Base-by-base conservation (phyloP, 2,329 filamentous ascomycete genomes). In the Colletotrichum sojae region DNA sequence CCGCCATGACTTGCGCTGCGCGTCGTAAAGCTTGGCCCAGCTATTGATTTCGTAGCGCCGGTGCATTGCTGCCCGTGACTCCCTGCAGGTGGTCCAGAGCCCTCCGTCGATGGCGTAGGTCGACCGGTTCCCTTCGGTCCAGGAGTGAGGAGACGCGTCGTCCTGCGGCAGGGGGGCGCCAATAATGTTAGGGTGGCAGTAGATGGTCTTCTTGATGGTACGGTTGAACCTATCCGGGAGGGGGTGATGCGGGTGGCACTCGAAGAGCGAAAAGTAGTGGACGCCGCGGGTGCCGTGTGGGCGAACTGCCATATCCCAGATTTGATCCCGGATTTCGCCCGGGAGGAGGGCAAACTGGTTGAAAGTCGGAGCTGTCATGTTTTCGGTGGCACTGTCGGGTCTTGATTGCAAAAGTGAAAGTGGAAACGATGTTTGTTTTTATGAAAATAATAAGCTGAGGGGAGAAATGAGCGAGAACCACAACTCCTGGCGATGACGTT, bases 11-110 rank as follows among this genome's bases (percentile, higher is more conserved):
- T 43, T n/a, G 16, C 13, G 40, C 25, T n/a, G 2, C 5, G 3
- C 5, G 22, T 16, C 22, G 40, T 46, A 16, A 22, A 62, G 1
- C 13, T 1, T 6, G 2, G 15, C 0, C 51, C 60, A 39, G 22
- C 4, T 5, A 12, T 13, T 31, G 2, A 27, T 25, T 4, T 12
- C 18, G 15, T 51, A 57, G 13, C 52, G 52, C 2, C 43, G 60
- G 27, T 40, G 15, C 60, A 63, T 57, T 1, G 60, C 60, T 5
- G 52, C 27, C 4, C 60, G 60, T 1, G 60, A 63, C n/a, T 63
- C 60, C 13, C 16, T 57, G 27, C 60, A 63, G 8, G 60, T 43
- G 13, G 27, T 57, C 60, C 60, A 63, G 6, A 63, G 60, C 2
- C 52, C 60, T 0, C 20, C 16, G 5, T 57, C 52, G 18, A 63